Evolutionary conservation across 495 filamentous ascomycete genomes (phyloP), one percentile per base, ranked within the genome.

Genomic region (Tuber brumale): DNA sequence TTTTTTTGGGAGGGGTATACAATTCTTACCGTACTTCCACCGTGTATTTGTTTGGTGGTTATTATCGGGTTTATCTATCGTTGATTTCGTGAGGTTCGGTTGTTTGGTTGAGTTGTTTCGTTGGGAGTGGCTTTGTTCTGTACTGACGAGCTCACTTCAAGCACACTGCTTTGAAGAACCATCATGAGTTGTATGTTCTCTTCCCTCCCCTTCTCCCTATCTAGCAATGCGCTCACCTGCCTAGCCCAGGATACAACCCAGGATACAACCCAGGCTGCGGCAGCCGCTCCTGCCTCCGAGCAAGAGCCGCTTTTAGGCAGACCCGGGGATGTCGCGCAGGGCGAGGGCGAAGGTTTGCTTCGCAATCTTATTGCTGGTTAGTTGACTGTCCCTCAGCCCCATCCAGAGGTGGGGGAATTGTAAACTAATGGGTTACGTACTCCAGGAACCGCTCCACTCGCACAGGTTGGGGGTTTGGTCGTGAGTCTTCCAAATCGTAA

Each of bases 291-390:
- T 23, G 44, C 76, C 23, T 85, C 83, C 45, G 93, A 95, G 81
- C 86, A 90, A 66, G 93, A 94, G 80, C 94, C 94, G 71, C 85
- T 97, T 46, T 88, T 97, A 41, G 93, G 93, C 70, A 84, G 88
- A 69, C 85, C 89, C 37, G 93, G 93, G 73, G 91, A 93, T 85
- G 92, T 89, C 8, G 87, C 87, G 46, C 94, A 95, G 85, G 84
- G 86, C 73, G 88, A 91, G 23, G 84, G 86, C 5, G 85, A 89
- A 76, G 85, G 88, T 41, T 86, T 97, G 31, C 84, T 88, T 73
- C 85, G 87, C 75, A 98, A 98, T 80, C 86, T 97, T 37, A 85
- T 92, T 72, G 87, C 94, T 35, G 94, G 94, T 95, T 85, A 76
- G 86, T 72, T 37, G 61, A 44, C 12, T 70, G 66, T 73, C 72